A percentile compares a stretch with the other conserved stretches of the same genome.
These are phyloP conservation scores for Tolypocladium ophioglossoides DNA, from an alignment of 2,329 filamentous ascomycete species.

Conservation along the genomic window DNA sequence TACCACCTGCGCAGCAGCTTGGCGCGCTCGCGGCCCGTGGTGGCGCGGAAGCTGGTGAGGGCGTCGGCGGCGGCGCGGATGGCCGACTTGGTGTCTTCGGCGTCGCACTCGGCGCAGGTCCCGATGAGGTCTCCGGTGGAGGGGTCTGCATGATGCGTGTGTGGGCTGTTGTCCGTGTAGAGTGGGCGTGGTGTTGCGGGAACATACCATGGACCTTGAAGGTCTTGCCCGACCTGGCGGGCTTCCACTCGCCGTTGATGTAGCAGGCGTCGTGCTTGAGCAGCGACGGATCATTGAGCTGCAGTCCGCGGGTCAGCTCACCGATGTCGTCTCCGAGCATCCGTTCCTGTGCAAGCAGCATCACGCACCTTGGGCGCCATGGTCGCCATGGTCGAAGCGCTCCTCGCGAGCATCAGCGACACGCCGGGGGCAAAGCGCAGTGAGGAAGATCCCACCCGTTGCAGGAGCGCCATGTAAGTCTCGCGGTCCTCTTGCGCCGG, in stretches of 20 bases:
- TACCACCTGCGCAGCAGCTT: slow-evolving; percentile 72
- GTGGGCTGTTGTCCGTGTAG: not conserved
- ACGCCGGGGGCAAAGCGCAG: slow-evolving; percentile 18
- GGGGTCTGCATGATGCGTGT: slow-evolving; percentile 48
- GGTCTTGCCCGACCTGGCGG: slow-evolving; percentile 76
- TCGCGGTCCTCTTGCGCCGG: not conserved
- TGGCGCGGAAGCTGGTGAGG: slow-evolving; percentile 58
- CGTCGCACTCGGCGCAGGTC: slow-evolving; percentile 73
- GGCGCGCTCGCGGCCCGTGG: slow-evolving; percentile 64
- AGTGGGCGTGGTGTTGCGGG: not conserved
- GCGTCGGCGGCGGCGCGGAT: slow-evolving; percentile 76
- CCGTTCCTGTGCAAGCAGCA: not conserved
- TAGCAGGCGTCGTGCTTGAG: slow-evolving; percentile 76
- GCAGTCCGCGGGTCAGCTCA: not conserved
- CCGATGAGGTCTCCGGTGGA: slow-evolving; percentile 73
- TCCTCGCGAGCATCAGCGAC: slow-evolving; percentile 19
- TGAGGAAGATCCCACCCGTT: slow-evolving; percentile 17
- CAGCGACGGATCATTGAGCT: slow-evolving; percentile 72
- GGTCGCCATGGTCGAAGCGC: slow-evolving; percentile 30
- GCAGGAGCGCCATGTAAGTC: slow-evolving; percentile 19
- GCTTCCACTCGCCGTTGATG: slow-evolving; percentile 88
- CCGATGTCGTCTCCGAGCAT: not conserved
- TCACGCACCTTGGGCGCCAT: slow-evolving; percentile 32
- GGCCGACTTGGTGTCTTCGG: slow-evolving; percentile 66
- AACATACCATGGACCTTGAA: slow-evolving; percentile 68